phyloP scores from a whole-genome alignment of 2,329 filamentous ascomycete species.

The Fusarium chlamydosporum region DNA sequence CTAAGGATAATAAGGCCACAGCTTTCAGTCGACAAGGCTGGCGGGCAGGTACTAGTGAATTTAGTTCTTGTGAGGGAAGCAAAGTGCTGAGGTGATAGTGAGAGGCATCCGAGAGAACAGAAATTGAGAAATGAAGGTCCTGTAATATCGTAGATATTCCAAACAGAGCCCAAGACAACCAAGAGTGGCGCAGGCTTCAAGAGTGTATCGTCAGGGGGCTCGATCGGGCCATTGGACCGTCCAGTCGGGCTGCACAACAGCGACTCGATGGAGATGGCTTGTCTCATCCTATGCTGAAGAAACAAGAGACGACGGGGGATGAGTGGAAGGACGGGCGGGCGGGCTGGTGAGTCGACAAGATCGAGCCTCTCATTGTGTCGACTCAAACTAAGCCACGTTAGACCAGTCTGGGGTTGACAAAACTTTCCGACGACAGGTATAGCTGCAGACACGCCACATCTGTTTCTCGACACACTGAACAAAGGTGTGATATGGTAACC shows the following conservation, averaged over 20 bases:
- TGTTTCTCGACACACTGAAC: slow-evolving; percentile 37
- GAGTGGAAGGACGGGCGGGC: slow-evolving; percentile 49
- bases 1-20: slow-evolving; percentile 49
- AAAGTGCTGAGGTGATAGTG: slow-evolving; percentile 12
- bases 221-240: slow-evolving; percentile 50
- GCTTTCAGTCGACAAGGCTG: slow-evolving; percentile 46
- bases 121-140: slow-evolving; percentile 35
- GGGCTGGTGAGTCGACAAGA: slow-evolving; percentile 49
- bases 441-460: slow-evolving; percentile 41
- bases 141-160: slow-evolving; percentile 34
- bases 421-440: slow-evolving; percentile 48
- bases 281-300: slow-evolving; percentile 51
- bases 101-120: slow-evolving; percentile 29
- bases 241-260: slow-evolving; percentile 51
- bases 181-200: slow-evolving; percentile 50
- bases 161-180: slow-evolving; percentile 48
- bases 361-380: slow-evolving; percentile 46
- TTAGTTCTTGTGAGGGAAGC: slow-evolving; percentile 20
- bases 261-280: slow-evolving; percentile 49
- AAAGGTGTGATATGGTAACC: slow-evolving; percentile 19
- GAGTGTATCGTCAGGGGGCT: slow-evolving; percentile 50
- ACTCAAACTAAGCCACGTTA: slow-evolving; percentile 52
- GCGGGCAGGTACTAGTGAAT: slow-evolving; percentile 28
- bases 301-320: slow-evolving; percentile 45
- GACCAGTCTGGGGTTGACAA: slow-evolving; percentile 52